Evolutionary conservation across 805 yeast genomes (phyloP).

Genomic region (Schwanniomyces polymorphus): DNA sequence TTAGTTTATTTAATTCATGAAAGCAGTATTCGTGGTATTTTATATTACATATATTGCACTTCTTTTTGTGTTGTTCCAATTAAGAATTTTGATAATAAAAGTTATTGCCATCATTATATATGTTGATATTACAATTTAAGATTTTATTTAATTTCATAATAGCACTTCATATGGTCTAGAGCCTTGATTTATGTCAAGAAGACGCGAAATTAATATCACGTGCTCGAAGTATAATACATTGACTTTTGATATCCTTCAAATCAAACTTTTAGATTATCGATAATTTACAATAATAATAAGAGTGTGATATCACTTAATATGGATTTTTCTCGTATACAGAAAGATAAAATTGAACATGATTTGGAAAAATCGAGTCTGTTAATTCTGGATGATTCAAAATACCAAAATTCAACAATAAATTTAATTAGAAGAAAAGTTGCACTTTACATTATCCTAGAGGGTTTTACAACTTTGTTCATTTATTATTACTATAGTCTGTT

Average conservation of each 20-base stretch:
- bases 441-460: constrained; percentile 24
- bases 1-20: too few relatives aligned
- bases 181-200: too few relatives aligned
- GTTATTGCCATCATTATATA: too few relatives aligned
- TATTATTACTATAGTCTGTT: constrained; percentile 30
- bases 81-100: too few relatives aligned
- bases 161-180: too few relatives aligned
- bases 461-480: constrained; percentile 21
- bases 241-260: neutral
- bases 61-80: too few relatives aligned
- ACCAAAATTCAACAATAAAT: constrained; percentile 12
- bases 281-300: neutral
- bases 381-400: constrained; percentile 6
- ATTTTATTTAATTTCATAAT: too few relatives aligned
- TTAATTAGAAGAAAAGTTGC: constrained; percentile 14
- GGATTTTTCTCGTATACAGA: constrained; percentile 1
- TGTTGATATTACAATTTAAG: too few relatives aligned
- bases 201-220: too few relatives aligned
- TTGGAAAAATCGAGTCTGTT: constrained; percentile 17
- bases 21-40: too few relatives aligned
- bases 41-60: too few relatives aligned
- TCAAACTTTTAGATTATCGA: neutral
- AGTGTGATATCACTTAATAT: constrained; percentile 1
- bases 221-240: too few relatives aligned
- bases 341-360: constrained; percentile 2